Conservation (phyloP, 2,329 filamentous ascomycete genomes). For the Ophiostoma ulmi region DNA sequence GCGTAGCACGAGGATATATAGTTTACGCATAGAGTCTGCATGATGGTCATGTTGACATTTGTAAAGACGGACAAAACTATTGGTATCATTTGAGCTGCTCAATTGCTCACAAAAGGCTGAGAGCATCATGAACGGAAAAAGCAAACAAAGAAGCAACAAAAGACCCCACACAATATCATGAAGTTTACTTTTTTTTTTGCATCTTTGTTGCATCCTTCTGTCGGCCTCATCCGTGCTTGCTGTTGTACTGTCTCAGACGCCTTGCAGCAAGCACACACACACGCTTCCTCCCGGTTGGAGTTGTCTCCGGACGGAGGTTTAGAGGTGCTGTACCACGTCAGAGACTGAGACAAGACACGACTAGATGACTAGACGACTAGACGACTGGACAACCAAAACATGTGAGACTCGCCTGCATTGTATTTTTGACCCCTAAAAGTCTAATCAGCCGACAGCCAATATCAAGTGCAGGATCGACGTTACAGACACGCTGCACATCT, state of each 20-base stretch:
- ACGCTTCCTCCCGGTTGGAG: neutral
- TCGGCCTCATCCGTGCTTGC: neutral
- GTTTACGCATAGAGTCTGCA: neutral
- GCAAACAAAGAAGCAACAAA: neutral
- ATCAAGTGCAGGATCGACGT: constrained; percentile 16
- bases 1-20: neutral
- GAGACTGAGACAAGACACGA: neutral
- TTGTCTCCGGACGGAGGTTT: neutral
- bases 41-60: neutral
- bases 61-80: too few species aligned
- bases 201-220: neutral
- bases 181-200: neutral
- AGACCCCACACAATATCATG: constrained; percentile 2
- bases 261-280: neutral
- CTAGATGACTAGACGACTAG: too few species aligned
- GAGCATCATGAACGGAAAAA: neutral
- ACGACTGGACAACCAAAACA: neutral
- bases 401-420: neutral
- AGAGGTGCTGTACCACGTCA: neutral
- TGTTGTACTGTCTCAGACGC: neutral
- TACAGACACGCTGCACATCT: constrained; percentile 19
- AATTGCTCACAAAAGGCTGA: neutral
- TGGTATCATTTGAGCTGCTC: neutral
- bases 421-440: neutral
- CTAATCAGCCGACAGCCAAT: neutral